These are phyloP conservation scores for Bonia amplexicaulis DNA, from an alignment of 176 grass and related monocot genomes.

Conservation along the genomic window DNA sequence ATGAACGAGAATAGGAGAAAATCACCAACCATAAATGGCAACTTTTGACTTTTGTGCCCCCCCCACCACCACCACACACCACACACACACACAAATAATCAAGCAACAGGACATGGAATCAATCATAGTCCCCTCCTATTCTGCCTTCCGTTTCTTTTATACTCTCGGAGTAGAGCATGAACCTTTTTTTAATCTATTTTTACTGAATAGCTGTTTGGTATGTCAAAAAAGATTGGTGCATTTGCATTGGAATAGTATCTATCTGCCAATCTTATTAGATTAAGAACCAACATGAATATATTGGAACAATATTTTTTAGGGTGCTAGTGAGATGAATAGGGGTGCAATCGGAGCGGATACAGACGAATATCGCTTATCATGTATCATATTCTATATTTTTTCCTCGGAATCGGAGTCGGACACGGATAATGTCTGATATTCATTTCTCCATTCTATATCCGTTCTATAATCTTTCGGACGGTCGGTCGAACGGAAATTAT, in stretches of 20 bases:
- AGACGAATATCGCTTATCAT: too few relatives aligned
- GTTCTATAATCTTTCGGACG: too few relatives aligned
- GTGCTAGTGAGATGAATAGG: background rate
- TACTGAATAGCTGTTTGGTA: background rate
- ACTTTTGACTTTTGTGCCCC: background rate
- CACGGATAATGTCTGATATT: too few relatives aligned
- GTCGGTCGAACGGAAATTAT: too few relatives aligned
- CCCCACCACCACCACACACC: too few relatives aligned
- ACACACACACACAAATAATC: background rate
- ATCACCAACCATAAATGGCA: background rate
- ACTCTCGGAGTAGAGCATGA: background rate
- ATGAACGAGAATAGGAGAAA: background rate
- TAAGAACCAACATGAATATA: slow-evolving; percentile 7
- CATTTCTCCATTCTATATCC: too few relatives aligned
- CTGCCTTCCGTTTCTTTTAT: background rate
- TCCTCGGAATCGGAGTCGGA: too few relatives aligned
- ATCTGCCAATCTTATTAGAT: background rate
- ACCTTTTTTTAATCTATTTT: background rate
- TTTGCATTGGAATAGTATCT: background rate
- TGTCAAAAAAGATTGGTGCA: background rate
- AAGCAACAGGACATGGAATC: background rate
- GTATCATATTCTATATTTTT: too few relatives aligned
- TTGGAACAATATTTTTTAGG: background rate
- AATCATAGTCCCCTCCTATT: background rate
- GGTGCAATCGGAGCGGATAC: too few relatives aligned